Conservation (phyloP, 75 land plant genomes). For the Adiantum capillusveneris region DNA sequence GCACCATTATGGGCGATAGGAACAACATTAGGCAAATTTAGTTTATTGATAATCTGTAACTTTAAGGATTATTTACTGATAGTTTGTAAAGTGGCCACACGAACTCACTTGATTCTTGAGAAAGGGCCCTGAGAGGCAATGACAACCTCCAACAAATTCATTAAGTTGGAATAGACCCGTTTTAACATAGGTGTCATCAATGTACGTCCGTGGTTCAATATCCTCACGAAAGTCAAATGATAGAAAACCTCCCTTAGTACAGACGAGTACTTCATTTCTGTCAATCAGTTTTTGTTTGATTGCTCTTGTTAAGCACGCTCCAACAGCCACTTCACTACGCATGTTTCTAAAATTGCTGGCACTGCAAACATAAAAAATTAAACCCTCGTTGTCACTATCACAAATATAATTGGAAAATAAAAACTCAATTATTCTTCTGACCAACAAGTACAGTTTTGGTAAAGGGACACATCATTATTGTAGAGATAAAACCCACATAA, state of each 20-base stretch:
- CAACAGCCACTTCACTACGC: slow-evolving; percentile 12
- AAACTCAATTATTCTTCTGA: no score
- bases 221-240: slow-evolving; percentile 3
- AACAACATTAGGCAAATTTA: no score
- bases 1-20: no score
- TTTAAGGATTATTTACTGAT: no score
- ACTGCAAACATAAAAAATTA: not conserved
- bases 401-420: no score
- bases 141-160: slow-evolving; percentile 14
- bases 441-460: no score
- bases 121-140: slow-evolving; percentile 7
- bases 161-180: slow-evolving; percentile 4
- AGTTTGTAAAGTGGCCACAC: no score
- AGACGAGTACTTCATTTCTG: slow-evolving; percentile 10
- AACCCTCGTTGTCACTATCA: no score
- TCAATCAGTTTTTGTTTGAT: slow-evolving; percentile 1
- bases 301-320: not conserved
- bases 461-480: no score
- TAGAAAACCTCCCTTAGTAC: slow-evolving; percentile 13
- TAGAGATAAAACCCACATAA: no score
- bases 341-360: slow-evolving; percentile 13
- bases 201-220: slow-evolving; percentile 6
- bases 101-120: slow-evolving; percentile 1
- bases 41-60: no score
- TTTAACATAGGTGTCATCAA: slow-evolving; percentile 8